Base-by-base conservation (phyloP, 305 asterid genomes). In the Fraxinus velutina region DNA sequence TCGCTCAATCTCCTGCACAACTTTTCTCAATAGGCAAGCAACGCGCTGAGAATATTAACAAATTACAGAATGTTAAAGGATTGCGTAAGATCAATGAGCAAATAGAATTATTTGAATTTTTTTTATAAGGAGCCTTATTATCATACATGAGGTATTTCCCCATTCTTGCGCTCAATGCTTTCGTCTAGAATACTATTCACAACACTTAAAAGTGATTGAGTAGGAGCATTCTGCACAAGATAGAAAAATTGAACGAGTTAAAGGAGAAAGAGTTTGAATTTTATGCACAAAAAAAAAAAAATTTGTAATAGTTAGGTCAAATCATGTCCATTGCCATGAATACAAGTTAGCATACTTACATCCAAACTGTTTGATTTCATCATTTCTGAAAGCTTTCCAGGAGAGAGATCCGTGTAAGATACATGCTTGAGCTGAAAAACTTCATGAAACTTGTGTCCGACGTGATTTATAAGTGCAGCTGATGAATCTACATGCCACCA, bases 1-100 rank as follows among this genome's bases (percentile, higher is more conserved):
- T 62, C 97, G 85, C 85, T 96, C 98, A 75, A 96, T 94, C 91
- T 96, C 99, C 91, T 96, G 99, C 85, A 94, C 91, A 2, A 92
- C 97, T 85, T 94, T 96, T 85, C 98, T 90, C 91, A 96, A 75
- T 36, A 96, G 83, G 91, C 97, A 88, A 39, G 96, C 96, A 60
- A 96, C 98, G 15, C 98, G 92, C 99, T 96, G 91, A 52, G 74
- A 80, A 74, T 74, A 5, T 34, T 24, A 76, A 71, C 24, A 82
- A 79, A 83, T 68, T n/a, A 34, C 6, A 77, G 24, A 30, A 0
- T 29, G 47, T 91, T 37, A 81, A 24, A 27, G 17, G n/a, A 74
- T 55, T 30, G 30, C 10, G 80, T 42, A 77, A 76, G 32, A 21
- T n/a, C 21, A 10, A 72, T 12, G 32, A 34, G 10, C 32, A 22